Percentiles rank a stretch among this genome's conserved stretches.
Evolutionary conservation across 345 rosid genomes (phyloP).

Genomic region (Euclidium syriacum): DNA sequence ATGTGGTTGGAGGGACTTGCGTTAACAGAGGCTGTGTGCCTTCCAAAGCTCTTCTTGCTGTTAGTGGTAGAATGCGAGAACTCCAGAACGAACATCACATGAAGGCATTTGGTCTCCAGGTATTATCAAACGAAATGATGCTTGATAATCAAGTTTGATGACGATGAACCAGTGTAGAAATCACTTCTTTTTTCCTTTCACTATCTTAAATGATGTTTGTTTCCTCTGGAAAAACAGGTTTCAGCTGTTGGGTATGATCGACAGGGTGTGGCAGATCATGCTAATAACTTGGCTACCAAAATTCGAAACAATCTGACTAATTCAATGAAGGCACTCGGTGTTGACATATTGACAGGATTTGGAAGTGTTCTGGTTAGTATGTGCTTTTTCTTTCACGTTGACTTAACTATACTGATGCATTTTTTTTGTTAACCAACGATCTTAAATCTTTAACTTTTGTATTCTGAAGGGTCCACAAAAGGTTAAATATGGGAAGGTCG

Average conservation of each 20-base stretch:
- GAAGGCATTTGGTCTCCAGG: conserved; percentile 98
- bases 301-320: conserved; percentile 85
- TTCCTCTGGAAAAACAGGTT: conserved; percentile 44
- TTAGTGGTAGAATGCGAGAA: conserved; percentile 94
- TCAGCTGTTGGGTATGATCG: conserved; percentile 92
- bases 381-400: not conserved
- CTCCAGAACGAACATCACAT: conserved; percentile 91
- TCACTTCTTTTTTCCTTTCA: not conserved
- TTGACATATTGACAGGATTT: conserved; percentile 88
- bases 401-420: not conserved
- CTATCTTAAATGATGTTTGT: not conserved
- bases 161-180: not conserved
- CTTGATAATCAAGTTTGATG: not conserved
- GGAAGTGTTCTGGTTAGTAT: conserved; percentile 73
- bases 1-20: conserved; percentile 97
- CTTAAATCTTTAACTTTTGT: not conserved
- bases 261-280: conserved; percentile 96
- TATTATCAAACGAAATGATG: conserved; percentile 9
- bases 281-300: conserved; percentile 85
- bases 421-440: not conserved
- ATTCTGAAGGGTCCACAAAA: conserved; percentile 77
- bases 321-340: conserved; percentile 92
- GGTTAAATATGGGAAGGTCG: conserved; percentile 77
- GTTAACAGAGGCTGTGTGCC: conserved; percentile 99
- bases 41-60: conserved; percentile 96